phyloP scores from a whole-genome alignment of 768 basidiomycete species.

The Asterophora lycoperdoides region DNA sequence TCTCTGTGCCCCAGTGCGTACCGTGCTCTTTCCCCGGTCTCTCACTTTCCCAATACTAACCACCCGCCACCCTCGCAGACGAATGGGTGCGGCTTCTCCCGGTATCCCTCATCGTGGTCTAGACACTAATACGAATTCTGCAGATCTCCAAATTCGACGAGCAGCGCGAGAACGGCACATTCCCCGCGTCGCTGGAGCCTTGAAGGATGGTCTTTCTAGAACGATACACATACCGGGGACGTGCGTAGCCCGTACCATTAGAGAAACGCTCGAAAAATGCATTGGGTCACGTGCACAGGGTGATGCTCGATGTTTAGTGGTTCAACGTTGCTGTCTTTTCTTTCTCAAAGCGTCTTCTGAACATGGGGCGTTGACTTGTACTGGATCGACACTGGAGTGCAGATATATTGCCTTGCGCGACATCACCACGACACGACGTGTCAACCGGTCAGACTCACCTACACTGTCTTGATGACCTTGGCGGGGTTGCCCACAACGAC shows the following conservation, averaged over 20 bases:
- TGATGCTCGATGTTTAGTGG: too few relatives aligned
- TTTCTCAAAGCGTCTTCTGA: too few relatives aligned
- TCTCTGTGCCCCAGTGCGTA: constrained; percentile 97
- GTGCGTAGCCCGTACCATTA: background rate
- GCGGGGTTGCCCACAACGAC: too few relatives aligned
- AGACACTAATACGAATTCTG: constrained; percentile 10
- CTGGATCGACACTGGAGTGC: too few relatives aligned
- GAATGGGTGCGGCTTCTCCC: constrained; percentile 69
- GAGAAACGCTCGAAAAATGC: constrained; percentile 4
- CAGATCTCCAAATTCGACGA: constrained; percentile 91
- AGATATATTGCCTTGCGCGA: too few relatives aligned
- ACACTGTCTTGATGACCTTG: too few relatives aligned
- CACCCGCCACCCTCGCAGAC: constrained; percentile 41
- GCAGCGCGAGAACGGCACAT: constrained; percentile 88
- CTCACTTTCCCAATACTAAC: constrained; percentile 6
- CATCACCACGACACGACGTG: too few relatives aligned
- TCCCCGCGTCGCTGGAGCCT: constrained; percentile 85
- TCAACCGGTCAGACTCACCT: too few relatives aligned
- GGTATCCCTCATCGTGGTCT: background rate
- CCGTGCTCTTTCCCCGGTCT: constrained; percentile 1
- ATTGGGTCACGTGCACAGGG: constrained; percentile 14
- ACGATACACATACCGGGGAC: background rate
- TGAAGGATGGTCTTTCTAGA: constrained; percentile 18
- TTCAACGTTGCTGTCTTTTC: too few relatives aligned
- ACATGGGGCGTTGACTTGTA: too few relatives aligned